These are phyloP conservation scores for Astrephomene gubernaculifera DNA, from an alignment of 139 green algal genomes.

Conservation along the genomic window DNA sequence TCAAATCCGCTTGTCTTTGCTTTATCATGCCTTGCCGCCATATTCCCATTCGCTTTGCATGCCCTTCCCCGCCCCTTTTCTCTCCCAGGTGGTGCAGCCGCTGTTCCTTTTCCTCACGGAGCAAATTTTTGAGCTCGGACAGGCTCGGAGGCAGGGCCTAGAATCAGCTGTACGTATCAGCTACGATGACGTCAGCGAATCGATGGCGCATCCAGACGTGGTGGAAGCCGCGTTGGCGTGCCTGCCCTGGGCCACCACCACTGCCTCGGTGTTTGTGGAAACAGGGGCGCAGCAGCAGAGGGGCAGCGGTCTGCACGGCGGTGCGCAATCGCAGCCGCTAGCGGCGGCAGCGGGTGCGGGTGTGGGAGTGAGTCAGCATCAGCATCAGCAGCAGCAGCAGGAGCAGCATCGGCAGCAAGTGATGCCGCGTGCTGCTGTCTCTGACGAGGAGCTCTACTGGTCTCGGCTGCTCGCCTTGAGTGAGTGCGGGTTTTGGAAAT, in stretches of 20 bases:
- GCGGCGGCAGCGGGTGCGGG: neutral
- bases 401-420: neutral
- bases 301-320: neutral
- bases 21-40: no score
- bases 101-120: conserved; percentile 78
- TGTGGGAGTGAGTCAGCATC: neutral
- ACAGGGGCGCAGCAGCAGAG: neutral
- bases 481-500: no score
- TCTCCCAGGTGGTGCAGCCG: conserved; percentile 66
- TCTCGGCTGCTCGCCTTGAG: conserved; percentile 10
- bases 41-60: no score
- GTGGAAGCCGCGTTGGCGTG: conserved; percentile 37
- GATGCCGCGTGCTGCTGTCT: neutral
- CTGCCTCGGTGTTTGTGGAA: neutral
- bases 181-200: conserved; percentile 89
- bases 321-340: neutral
- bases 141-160: conserved; percentile 41
- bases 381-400: neutral
- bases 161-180: conserved; percentile 71
- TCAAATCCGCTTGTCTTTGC: no score
- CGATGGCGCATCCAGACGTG: conserved; percentile 57
- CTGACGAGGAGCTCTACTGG: conserved; percentile 37
- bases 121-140: conserved; percentile 57
- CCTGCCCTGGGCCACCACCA: conserved; percentile 25
- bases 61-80: no score